phyloP scores from a whole-genome alignment of 805 yeast species.

The Groenewaldozyma salmanticensis region DNA sequence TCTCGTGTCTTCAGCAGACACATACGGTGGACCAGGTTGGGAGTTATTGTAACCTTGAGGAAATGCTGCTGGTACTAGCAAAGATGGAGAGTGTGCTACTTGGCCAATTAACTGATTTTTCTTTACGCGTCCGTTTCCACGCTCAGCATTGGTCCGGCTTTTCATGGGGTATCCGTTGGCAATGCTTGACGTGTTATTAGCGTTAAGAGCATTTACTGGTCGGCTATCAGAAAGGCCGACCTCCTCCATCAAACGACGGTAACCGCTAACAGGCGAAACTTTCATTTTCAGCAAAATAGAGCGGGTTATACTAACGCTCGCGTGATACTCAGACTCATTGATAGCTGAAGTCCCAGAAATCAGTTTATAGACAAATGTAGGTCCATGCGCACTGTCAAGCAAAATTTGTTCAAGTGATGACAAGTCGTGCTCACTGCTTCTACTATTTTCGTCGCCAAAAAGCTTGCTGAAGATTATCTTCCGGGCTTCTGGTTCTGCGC shows the following conservation, averaged over 20 bases:
- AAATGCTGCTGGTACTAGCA: too few relatives aligned
- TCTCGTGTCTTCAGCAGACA: not conserved
- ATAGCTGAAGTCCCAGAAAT: slow-evolving; percentile 54
- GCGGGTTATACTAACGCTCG: slow-evolving; percentile 52
- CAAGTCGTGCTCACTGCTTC: slow-evolving; percentile 20
- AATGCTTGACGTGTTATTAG: not conserved
- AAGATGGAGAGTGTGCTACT: too few relatives aligned
- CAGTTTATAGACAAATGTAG: slow-evolving; percentile 70
- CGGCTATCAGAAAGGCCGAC: slow-evolving; percentile 61
- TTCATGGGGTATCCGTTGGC: not conserved
- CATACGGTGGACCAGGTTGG: too few relatives aligned
- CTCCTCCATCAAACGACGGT: slow-evolving; percentile 83
- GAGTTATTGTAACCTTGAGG: not conserved
- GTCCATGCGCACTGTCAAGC: slow-evolving; percentile 58
- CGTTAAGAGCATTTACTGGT: not conserved
- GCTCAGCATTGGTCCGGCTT: not conserved
- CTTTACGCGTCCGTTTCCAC: not conserved
- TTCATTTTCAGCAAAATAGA: slow-evolving; percentile 51
- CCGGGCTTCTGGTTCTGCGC: slow-evolving; percentile 56
- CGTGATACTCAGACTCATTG: slow-evolving; percentile 47
- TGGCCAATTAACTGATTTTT: not conserved
- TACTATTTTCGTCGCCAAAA: slow-evolving; percentile 37
- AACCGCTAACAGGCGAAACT: slow-evolving; percentile 50
- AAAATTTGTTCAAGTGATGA: slow-evolving; percentile 44
- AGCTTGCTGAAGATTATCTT: slow-evolving; percentile 52